phyloP scores from a whole-genome alignment of 805 yeast genomes.

The Candida taoyuanica region DNA sequence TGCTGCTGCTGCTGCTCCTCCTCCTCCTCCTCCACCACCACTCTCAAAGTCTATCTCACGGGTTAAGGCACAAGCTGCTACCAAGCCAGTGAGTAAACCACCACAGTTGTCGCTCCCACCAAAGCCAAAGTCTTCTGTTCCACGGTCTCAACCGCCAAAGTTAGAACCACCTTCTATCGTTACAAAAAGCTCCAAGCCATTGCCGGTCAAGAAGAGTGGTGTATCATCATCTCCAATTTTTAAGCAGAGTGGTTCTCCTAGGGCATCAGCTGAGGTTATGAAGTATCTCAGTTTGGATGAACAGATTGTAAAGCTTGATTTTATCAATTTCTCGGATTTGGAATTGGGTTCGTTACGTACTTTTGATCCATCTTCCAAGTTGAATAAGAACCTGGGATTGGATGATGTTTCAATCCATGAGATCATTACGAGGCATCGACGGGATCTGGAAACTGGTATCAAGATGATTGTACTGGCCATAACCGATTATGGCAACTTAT shows the following conservation, averaged over 20 bases:
- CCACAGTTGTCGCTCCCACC: slow-evolving; percentile 20
- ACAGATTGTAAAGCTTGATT: slow-evolving; percentile 24
- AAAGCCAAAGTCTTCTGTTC: slow-evolving; percentile 5
- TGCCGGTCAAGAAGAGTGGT: background rate
- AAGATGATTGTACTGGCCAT: slow-evolving; percentile 29
- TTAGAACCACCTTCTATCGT: slow-evolving; percentile 9
- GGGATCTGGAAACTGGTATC: slow-evolving; percentile 18
- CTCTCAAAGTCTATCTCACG: background rate
- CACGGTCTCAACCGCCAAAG: slow-evolving; percentile 20
- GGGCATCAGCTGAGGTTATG: slow-evolving; percentile 7
- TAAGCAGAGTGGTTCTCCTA: background rate
- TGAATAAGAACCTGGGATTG: slow-evolving; percentile 9
- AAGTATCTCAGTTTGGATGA: slow-evolving; percentile 16
- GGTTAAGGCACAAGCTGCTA: too few relatives aligned
- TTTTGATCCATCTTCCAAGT: slow-evolving; percentile 16
- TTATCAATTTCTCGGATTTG: slow-evolving; percentile 20
- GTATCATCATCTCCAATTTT: slow-evolving; percentile 3
- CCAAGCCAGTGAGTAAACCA: slow-evolving; percentile 4
- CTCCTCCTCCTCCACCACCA: slow-evolving; percentile 1
- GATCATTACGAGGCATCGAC: slow-evolving; percentile 26
- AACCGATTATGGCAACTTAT: slow-evolving; percentile 31
- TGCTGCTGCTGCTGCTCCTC: slow-evolving; percentile 1
- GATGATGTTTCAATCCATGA: slow-evolving; percentile 31
- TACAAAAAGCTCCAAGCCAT: background rate
- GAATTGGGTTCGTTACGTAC: slow-evolving; percentile 12